Conservation (phyloP, 768 basidiomycete species). For the Suillus discolor region DNA sequence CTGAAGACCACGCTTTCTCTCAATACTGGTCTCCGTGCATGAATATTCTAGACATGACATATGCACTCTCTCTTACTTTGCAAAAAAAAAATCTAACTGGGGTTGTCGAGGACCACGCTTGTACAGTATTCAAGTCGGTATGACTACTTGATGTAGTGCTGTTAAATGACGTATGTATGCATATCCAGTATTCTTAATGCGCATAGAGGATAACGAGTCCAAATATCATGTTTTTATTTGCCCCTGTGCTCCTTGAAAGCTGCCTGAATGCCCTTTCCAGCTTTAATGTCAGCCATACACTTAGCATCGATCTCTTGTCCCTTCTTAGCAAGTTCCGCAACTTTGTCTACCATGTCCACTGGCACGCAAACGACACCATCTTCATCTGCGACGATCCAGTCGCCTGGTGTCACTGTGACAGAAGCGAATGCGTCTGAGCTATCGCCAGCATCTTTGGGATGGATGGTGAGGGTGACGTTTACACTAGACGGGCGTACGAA, state of each 20-base stretch:
- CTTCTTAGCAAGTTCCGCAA: conserved; percentile 57
- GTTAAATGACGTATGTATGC: not conserved
- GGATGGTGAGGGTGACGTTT: conserved; percentile 62
- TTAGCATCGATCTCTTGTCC: conserved; percentile 66
- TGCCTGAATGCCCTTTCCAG: conserved; percentile 71
- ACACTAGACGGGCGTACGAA: conserved; percentile 82
- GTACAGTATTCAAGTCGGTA: not conserved
- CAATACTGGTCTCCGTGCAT: conserved; percentile 43
- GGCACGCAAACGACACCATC: conserved; percentile 91
- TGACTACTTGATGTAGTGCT: not conserved
- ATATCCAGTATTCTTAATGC: not conserved
- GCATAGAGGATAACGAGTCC: not conserved
- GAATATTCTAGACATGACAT: conserved; percentile 8
- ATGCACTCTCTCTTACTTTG: no score
- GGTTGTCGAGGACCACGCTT: not conserved
- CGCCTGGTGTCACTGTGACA: conserved; percentile 67
- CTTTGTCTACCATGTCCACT: conserved; percentile 49
- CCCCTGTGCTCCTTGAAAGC: conserved; percentile 82
- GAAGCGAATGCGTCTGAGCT: conserved; percentile 48
- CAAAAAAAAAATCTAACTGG: not conserved
- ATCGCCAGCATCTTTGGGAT: conserved; percentile 32
- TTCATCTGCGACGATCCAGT: conserved; percentile 84
- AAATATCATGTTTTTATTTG: conserved; percentile 33
- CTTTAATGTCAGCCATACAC: conserved; percentile 75
- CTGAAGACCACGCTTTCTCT: conserved; percentile 50